Percentiles rank a stretch among this genome's conserved stretches.
Conservation (phyloP, 2,329 filamentous ascomycete genomes). For the Alternaria gaisen region DNA sequence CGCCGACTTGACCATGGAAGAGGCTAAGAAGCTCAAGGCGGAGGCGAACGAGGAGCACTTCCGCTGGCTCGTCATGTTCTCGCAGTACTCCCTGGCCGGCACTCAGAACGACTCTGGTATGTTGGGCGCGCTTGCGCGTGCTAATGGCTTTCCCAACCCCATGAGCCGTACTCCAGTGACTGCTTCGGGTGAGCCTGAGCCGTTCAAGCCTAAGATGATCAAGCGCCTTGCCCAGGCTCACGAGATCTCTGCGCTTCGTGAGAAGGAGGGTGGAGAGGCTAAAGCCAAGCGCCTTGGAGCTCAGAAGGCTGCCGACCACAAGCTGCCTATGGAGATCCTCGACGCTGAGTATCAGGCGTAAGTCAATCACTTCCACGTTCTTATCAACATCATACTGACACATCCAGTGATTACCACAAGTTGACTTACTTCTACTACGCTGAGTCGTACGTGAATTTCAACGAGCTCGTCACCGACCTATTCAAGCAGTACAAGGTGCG, state of each 20-base stretch:
- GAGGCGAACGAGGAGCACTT: slow-evolving; percentile 95
- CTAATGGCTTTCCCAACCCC: slow-evolving; percentile 42
- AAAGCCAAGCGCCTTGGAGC: slow-evolving; percentile 97
- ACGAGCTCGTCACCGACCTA: slow-evolving; percentile 92
- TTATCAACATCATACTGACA: slow-evolving; percentile 33
- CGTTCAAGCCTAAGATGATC: slow-evolving; percentile 90
- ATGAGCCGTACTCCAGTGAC: slow-evolving; percentile 58
- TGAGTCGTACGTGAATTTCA: slow-evolving; percentile 98
- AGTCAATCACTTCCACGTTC: slow-evolving; percentile 53
- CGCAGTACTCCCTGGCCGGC: slow-evolving; percentile 61
- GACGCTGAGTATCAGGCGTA: slow-evolving; percentile 99
- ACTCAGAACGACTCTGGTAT: slow-evolving; percentile 60
- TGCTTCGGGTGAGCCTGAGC: slow-evolving; percentile 62
- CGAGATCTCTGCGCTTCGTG: slow-evolving; percentile 85
- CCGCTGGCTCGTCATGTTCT: slow-evolving; percentile 99
- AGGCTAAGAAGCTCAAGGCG: slow-evolving; percentile 88
- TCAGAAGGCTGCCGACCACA: slow-evolving; percentile 94
- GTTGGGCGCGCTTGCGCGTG: slow-evolving; percentile 51
- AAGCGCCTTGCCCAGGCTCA: slow-evolving; percentile 92
- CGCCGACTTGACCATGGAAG: slow-evolving; percentile 86
- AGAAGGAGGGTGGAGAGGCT: slow-evolving; percentile 97
- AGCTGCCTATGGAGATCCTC: slow-evolving; percentile 96
- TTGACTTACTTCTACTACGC: slow-evolving; percentile 99
- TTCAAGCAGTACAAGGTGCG: slow-evolving; percentile 99
- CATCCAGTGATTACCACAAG: slow-evolving; percentile 92